These are phyloP conservation scores for Metschnikowia matae DNA, from an alignment of 805 yeast genomes.

Conservation along the genomic window DNA sequence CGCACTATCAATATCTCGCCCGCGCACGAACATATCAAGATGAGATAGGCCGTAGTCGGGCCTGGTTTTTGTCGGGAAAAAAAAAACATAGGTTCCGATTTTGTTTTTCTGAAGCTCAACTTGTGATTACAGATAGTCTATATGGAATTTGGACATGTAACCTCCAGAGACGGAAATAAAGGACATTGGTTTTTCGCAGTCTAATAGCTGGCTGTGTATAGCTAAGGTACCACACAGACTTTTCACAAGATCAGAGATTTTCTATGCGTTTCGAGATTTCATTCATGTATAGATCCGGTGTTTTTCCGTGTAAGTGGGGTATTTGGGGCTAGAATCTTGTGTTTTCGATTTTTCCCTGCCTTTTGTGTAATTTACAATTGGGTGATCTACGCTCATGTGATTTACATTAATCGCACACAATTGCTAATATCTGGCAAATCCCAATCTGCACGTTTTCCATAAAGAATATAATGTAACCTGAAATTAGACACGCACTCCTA, in stretches of 20 bases:
- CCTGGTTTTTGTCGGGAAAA: not conserved
- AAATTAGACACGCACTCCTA: too few relatives aligned
- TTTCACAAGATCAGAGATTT: not conserved
- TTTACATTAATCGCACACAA: not conserved
- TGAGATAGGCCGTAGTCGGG: not conserved
- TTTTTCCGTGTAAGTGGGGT: not conserved
- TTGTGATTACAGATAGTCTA: not conserved
- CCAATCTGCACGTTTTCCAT: not conserved
- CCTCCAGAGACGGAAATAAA: not conserved
- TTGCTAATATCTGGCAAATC: not conserved
- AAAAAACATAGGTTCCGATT: not conserved
- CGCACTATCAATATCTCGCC: conserved; percentile 10
- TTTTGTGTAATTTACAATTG: not conserved
- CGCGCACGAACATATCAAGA: conserved; percentile 6
- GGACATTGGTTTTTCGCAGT: not conserved
- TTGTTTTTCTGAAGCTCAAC: not conserved
- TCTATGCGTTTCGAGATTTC: not conserved
- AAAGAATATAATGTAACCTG: not conserved
- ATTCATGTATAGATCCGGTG: not conserved
- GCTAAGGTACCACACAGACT: not conserved
- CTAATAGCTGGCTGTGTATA: not conserved
- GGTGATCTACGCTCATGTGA: not conserved
- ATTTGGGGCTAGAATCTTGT: not conserved
- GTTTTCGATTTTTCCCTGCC: not conserved
- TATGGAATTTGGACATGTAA: not conserved